Evolutionary conservation across 2,329 filamentous ascomycete genomes (phyloP).

Genomic region (Penicillium sclerotiorum): DNA sequence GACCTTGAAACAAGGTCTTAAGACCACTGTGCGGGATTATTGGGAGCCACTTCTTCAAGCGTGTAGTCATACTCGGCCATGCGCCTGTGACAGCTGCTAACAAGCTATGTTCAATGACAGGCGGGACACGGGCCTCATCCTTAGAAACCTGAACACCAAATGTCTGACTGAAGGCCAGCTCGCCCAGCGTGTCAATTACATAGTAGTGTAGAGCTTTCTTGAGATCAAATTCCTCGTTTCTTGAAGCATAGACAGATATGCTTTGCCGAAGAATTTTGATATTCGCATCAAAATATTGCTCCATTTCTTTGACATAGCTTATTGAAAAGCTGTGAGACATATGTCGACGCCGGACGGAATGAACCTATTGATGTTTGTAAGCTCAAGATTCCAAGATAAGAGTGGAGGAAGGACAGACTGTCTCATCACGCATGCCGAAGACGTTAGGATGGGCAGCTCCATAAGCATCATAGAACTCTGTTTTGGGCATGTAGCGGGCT

Average conservation of each 20-base stretch:
- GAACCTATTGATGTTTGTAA: not conserved
- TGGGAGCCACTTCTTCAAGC: constrained; percentile 31
- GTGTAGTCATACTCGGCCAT: constrained; percentile 28
- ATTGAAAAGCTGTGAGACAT: constrained; percentile 40
- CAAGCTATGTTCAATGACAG: constrained; percentile 37
- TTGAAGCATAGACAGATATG: constrained; percentile 13
- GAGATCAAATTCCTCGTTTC: constrained; percentile 30
- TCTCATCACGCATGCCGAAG: constrained; percentile 37
- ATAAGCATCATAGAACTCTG: constrained; percentile 40
- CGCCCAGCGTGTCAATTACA: constrained; percentile 17
- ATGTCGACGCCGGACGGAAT: constrained; percentile 15
- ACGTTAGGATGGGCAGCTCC: constrained; percentile 35
- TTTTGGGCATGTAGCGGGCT: constrained; percentile 34
- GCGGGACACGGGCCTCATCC: constrained; percentile 33
- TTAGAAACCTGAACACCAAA: constrained; percentile 33
- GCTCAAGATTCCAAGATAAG: not conserved
- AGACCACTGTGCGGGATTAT: constrained; percentile 22
- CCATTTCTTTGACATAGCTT: constrained; percentile 40
- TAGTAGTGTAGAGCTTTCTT: constrained; percentile 32
- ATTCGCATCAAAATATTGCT: constrained; percentile 35
- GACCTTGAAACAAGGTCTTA: constrained; percentile 25
- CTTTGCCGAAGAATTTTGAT: constrained; percentile 31
- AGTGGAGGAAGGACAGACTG: not conserved
- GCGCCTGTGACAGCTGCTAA: constrained; percentile 33
- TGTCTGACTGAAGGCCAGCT: constrained; percentile 33